phyloP scores from a whole-genome alignment of 1,139 yeast genomes.

The Candida sanyaensis region DNA sequence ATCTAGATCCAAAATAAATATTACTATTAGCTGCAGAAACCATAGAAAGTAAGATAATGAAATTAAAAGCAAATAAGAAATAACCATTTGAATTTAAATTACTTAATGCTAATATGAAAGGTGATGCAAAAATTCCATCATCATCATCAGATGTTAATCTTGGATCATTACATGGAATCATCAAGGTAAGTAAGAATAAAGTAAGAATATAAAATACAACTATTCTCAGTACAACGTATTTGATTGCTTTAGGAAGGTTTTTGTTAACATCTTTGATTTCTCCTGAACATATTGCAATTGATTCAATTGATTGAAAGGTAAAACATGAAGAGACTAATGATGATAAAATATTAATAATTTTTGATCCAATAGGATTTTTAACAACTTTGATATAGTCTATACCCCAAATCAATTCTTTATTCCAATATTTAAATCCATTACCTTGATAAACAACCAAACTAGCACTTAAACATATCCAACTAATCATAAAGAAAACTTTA shows the following conservation, averaged over 20 bases:
- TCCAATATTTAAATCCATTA: slow-evolving; percentile 14
- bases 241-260: slow-evolving; percentile 17
- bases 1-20: slow-evolving; percentile 28
- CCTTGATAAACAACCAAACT: slow-evolving; percentile 4
- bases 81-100: slow-evolving; percentile 9
- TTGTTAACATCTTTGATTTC: slow-evolving; percentile 20
- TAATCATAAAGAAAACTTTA: slow-evolving; percentile 21
- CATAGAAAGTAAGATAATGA: slow-evolving; percentile 23
- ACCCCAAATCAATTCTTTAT: slow-evolving; percentile 10
- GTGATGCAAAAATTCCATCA: slow-evolving; percentile 16
- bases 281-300: slow-evolving; percentile 32
- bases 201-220: slow-evolving; percentile 18
- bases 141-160: slow-evolving; percentile 10
- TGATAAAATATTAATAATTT: slow-evolving; percentile 15
- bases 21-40: slow-evolving; percentile 31
- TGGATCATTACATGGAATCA: slow-evolving; percentile 20
- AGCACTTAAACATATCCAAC: slow-evolving; percentile 17
- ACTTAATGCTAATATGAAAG: slow-evolving; percentile 17
- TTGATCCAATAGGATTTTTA: slow-evolving; percentile 28
- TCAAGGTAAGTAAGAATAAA: slow-evolving; percentile 18
- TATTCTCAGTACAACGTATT: slow-evolving; percentile 18
- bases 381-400: slow-evolving; percentile 10
- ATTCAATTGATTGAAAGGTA: slow-evolving; percentile 38
- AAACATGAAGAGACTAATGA: slow-evolving; percentile 33
- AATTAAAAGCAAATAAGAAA: slow-evolving; percentile 17